Evolutionary conservation across 371 early-diverging fungal genomes (phyloP).

Genomic region (Lichtheimia hyalospora): DNA sequence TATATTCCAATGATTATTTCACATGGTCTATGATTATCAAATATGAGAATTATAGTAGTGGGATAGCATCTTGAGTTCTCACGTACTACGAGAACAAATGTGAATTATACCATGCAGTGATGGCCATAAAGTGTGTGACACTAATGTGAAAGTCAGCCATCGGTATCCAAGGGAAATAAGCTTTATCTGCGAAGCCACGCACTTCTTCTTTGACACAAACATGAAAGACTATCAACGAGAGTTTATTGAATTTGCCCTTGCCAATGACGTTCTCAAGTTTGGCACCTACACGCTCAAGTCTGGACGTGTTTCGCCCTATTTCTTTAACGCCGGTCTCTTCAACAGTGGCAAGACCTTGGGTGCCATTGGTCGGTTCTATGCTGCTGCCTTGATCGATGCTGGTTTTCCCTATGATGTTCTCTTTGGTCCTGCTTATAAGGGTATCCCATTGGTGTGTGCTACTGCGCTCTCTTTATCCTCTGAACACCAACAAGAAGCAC

Average conservation of each 20-base stretch:
- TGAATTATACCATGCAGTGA: too few species aligned
- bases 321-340: conserved; percentile 97
- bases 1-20: too few species aligned
- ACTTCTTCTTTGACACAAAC: too few species aligned
- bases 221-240: conserved; percentile 92
- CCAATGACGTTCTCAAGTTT: conserved; percentile 82
- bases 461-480: conserved; percentile 75
- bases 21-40: too few species aligned
- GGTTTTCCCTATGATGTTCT: conserved; percentile 79
- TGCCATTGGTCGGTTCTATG: conserved; percentile 87
- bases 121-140: too few species aligned
- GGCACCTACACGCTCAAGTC: conserved; percentile 93
- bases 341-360: conserved; percentile 84
- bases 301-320: conserved; percentile 92
- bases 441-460: conserved; percentile 90
- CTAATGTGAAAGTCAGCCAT: too few species aligned
- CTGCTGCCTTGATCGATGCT: conserved; percentile 77
- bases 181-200: too few species aligned
- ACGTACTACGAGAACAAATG: too few species aligned
- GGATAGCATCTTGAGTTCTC: too few species aligned
- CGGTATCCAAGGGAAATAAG: too few species aligned
- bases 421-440: conserved; percentile 99
- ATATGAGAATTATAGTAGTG: too few species aligned
- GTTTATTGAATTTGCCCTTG: conserved; percentile 91
- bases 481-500: conserved; percentile 62